A percentile compares a stretch with the other conserved stretches of the same genome.
Evolutionary conservation across 225 moss, liverwort and hornwort species (phyloP).

Genomic region (Physcomitrellopsis africana): DNA sequence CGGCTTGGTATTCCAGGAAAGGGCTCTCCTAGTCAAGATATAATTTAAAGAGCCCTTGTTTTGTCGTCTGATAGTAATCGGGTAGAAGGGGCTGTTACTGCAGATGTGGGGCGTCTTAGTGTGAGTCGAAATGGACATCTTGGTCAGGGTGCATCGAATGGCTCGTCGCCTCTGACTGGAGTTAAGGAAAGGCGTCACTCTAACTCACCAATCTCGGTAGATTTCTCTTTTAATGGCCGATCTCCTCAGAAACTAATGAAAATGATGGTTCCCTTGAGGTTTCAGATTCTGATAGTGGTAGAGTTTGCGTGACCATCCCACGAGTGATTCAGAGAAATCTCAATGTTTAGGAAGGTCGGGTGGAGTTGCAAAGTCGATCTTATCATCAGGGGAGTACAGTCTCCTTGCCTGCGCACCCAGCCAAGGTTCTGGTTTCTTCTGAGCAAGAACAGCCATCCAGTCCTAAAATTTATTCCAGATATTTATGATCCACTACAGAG

Average conservation of each 20-base stretch:
- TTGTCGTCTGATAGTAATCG: slow-evolving; percentile 24
- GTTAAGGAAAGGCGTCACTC: slow-evolving; percentile 52
- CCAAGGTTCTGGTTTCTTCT: slow-evolving; percentile 66
- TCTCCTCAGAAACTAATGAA: slow-evolving; percentile 65
- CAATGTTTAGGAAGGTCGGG: slow-evolving; percentile 50
- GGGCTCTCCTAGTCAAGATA: slow-evolving; percentile 42
- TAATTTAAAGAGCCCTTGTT: slow-evolving; percentile 42
- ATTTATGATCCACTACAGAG: slow-evolving; percentile 56
- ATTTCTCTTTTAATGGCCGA: slow-evolving; percentile 86
- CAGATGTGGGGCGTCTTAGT: slow-evolving; percentile 33
- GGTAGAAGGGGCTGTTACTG: slow-evolving; percentile 29
- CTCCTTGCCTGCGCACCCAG: slow-evolving; percentile 60
- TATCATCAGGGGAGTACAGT: slow-evolving; percentile 56
- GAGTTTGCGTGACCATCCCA: slow-evolving; percentile 26
- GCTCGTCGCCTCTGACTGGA: slow-evolving; percentile 34
- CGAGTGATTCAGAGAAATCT: slow-evolving; percentile 46
- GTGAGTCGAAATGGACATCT: slow-evolving; percentile 34
- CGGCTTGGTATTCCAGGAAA: slow-evolving; percentile 54
- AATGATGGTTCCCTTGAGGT: slow-evolving; percentile 49
- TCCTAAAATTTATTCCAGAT: slow-evolving; percentile 51
- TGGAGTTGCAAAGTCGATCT: slow-evolving; percentile 38
- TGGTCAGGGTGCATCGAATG: slow-evolving; percentile 37
- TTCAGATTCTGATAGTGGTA: slow-evolving; percentile 29
- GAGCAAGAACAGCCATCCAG: slow-evolving; percentile 22
- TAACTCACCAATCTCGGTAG: slow-evolving; percentile 51